Conservation (phyloP, 495 filamentous ascomycete genomes). For the Penicillium coffeae region DNA sequence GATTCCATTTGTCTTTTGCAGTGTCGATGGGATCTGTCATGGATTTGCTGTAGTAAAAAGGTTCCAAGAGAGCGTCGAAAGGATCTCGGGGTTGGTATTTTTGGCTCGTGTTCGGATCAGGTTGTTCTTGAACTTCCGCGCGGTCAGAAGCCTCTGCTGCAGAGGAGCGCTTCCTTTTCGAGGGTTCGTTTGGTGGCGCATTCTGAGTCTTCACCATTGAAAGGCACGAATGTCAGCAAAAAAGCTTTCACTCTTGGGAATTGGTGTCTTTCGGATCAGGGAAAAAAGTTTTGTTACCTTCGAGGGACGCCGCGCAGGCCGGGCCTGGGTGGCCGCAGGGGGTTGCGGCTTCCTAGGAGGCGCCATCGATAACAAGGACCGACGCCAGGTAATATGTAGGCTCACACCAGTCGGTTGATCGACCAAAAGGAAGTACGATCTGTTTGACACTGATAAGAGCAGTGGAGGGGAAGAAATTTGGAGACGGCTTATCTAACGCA, state of each 20-base stretch:
- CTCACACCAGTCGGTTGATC: conserved; percentile 6
- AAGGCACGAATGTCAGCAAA: background rate
- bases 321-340: conserved; percentile 19
- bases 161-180: conserved; percentile 17
- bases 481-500: conserved; percentile 26
- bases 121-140: background rate
- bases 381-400: background rate
- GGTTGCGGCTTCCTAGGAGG: conserved; percentile 30
- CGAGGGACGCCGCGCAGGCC: conserved; percentile 13
- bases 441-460: conserved; percentile 6
- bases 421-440: conserved; percentile 1
- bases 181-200: conserved; percentile 5
- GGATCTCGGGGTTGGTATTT: conserved; percentile 40
- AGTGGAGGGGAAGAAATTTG: conserved; percentile 29
- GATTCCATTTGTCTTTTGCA: conserved; percentile 92
- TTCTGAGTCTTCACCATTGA: conserved; percentile 1
- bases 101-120: conserved; percentile 8
- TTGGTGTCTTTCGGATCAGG: background rate
- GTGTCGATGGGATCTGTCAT: conserved; percentile 91
- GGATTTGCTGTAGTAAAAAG: conserved; percentile 93
- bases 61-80: conserved; percentile 87
- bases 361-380: conserved; percentile 20
- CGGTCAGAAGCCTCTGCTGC: conserved; percentile 11
- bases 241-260: background rate
- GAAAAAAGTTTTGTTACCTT: conserved; percentile 34